Base-by-base conservation (phyloP, 2,329 filamentous ascomycete genomes). In the Xylogone sp. region DNA sequence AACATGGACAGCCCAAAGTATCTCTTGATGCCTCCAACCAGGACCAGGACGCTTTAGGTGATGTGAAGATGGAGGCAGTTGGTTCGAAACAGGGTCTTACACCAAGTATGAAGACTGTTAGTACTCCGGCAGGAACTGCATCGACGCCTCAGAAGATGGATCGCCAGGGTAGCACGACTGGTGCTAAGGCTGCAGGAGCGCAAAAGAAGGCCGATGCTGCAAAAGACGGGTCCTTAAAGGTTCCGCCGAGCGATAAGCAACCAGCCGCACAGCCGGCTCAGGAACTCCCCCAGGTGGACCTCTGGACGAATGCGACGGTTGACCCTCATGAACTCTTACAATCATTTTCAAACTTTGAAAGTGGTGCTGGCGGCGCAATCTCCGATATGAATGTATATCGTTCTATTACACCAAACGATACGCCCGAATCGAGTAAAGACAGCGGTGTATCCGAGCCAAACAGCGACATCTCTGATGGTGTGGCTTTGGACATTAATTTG, bases 371-470 rank as follows among this genome's bases (percentile, higher is more conserved):
- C 9, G 80, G 75, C 18, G 71, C 77, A 2, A 75, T 82, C 50
- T 72, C 73, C 12, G 78, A 84, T 55, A 74, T 78, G 62, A 72
- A 67, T 49, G 68, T 78, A 8, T 83, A 81, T 59, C 75, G 76
- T 19, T 75, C 77, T 1, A 68, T 78, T 51, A 82, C 82, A 21
- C 81, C 82, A 0, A 82, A 83, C 53, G 81, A 85, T 61, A 86
- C 83, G 7, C 83, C 82, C 0, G 82, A 84, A 57, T 85, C 82
- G 2, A 80, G 74, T 65, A 83, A 84, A 63, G 81, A 85, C 57
- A 43, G 34, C 22, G 76, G 78, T 3, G 65, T 71, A 8, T 83
- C 82, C 42, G 82, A 85, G 59, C 78, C 80, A 9, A 84, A 77
- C 54, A 84, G 81, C 60, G 82, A 86, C 57, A 77, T 84, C 18